phyloP scores from a whole-genome alignment of 2,329 filamentous ascomycete genomes.

The Claviceps sp. region DNA sequence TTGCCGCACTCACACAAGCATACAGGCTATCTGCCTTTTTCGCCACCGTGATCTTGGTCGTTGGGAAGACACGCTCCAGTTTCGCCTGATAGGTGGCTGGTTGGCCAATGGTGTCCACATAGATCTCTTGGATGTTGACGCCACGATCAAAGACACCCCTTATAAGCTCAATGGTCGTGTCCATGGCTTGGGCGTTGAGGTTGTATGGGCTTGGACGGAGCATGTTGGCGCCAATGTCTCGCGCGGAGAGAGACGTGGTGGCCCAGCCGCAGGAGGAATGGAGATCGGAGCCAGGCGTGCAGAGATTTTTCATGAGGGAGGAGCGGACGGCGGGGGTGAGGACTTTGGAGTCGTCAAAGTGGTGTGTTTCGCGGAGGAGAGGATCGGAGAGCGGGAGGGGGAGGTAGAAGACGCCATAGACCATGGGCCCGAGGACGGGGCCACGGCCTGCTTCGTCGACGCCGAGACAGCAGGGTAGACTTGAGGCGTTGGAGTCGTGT shows the following conservation, averaged over 20 bases:
- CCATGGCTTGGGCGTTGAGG: conserved; percentile 90
- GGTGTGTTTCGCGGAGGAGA: conserved; percentile 64
- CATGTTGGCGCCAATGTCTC: conserved; percentile 72
- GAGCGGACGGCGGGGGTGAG: conserved; percentile 70
- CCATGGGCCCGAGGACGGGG: conserved; percentile 76
- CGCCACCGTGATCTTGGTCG: conserved; percentile 58
- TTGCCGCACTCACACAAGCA: conserved; percentile 84
- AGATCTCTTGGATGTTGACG: conserved; percentile 78
- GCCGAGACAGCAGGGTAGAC: conserved; percentile 56
- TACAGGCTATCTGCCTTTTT: conserved; percentile 91
- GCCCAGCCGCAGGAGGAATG: conserved; percentile 64
- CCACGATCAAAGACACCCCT: conserved; percentile 60
- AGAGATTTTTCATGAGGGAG: conserved; percentile 54
- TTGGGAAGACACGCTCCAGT: conserved; percentile 73
- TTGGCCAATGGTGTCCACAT: conserved; percentile 85
- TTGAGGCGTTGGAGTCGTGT: conserved; percentile 1
- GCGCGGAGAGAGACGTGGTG: conserved; percentile 64
- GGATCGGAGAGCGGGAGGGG: conserved; percentile 58
- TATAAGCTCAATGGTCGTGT: conserved; percentile 77
- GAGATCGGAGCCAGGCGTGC: conserved; percentile 42
- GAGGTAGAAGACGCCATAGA: conserved; percentile 60
- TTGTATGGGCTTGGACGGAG: conserved; percentile 62
- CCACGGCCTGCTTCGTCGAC: conserved; percentile 91
- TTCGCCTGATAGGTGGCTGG: conserved; percentile 74
- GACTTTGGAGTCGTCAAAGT: conserved; percentile 92